phyloP scores from a whole-genome alignment of 108 stramenopile species.

The Nitzschia inconspicua region DNA sequence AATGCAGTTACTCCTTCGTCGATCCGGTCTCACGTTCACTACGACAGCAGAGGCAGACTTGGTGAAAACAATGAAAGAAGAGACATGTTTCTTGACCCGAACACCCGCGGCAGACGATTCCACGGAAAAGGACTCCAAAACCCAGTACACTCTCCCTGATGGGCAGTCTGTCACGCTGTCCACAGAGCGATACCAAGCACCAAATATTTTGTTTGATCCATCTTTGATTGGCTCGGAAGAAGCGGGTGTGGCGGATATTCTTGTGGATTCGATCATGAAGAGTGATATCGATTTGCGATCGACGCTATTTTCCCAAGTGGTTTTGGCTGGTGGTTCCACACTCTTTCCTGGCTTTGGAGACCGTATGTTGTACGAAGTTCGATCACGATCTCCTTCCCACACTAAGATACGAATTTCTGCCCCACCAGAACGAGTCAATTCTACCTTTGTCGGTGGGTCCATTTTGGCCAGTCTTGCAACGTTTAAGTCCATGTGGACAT shows the following conservation, averaged over 20 bases:
- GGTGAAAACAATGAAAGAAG: conserved; percentile 92
- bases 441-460: conserved; percentile 93
- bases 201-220: conserved; percentile 94
- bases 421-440: conserved; percentile 87
- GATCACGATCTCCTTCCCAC: conserved; percentile 73
- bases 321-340: conserved; percentile 94
- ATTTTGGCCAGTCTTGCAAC: conserved; percentile 97
- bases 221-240: conserved; percentile 90
- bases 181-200: conserved; percentile 87
- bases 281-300: conserved; percentile 91
- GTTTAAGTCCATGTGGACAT: conserved; percentile 98
- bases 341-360: conserved; percentile 92
- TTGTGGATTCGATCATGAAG: conserved; percentile 83
- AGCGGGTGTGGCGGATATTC: conserved; percentile 80
- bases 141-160: conserved; percentile 89
- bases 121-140: conserved; percentile 53
- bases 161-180: conserved; percentile 80
- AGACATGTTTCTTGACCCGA: conserved; percentile 82
- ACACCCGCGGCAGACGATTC: conserved; percentile 35
- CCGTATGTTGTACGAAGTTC: conserved; percentile 91
- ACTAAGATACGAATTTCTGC: conserved; percentile 90
- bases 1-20: conserved; percentile 84
- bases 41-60: conserved; percentile 93
- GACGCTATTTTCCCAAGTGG: conserved; percentile 92
- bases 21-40: conserved; percentile 82